These are phyloP conservation scores for Botrytis deweyae DNA, from an alignment of 2,329 filamentous ascomycete genomes.

Conservation along the genomic window DNA sequence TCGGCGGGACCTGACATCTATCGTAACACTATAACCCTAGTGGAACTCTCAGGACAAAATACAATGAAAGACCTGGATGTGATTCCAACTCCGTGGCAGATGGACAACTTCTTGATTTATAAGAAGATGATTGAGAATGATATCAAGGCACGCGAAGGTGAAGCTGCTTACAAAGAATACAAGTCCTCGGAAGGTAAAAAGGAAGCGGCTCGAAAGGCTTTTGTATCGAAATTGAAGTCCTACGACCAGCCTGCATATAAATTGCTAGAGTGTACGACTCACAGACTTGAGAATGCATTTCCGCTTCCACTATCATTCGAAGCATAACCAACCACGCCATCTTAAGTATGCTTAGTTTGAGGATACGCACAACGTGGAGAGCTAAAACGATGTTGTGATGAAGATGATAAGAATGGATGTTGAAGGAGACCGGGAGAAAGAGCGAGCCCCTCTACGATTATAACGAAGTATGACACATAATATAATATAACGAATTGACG, in stretches of 20 bases:
- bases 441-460: background rate
- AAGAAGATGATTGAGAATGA: constrained; percentile 46
- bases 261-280: constrained; percentile 2
- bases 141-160: constrained; percentile 42
- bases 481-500: background rate
- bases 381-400: background rate
- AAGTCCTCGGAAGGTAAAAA: constrained; percentile 26
- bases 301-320: constrained; percentile 13
- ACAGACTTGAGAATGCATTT: constrained; percentile 18
- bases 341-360: background rate
- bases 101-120: constrained; percentile 57
- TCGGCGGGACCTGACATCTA: constrained; percentile 44
- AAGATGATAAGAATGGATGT: background rate
- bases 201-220: constrained; percentile 11
- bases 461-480: background rate
- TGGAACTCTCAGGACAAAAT: constrained; percentile 46
- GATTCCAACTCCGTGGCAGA: constrained; percentile 54
- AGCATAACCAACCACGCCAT: background rate
- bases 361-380: background rate
- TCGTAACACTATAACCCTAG: constrained; percentile 48
- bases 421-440: background rate
- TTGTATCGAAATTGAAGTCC: constrained; percentile 23
- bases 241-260: constrained; percentile 6
- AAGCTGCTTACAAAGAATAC: constrained; percentile 37
- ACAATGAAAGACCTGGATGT: constrained; percentile 43